Conservation (phyloP, 2,329 filamentous ascomycete genomes). For the Penicillium sp. region DNA sequence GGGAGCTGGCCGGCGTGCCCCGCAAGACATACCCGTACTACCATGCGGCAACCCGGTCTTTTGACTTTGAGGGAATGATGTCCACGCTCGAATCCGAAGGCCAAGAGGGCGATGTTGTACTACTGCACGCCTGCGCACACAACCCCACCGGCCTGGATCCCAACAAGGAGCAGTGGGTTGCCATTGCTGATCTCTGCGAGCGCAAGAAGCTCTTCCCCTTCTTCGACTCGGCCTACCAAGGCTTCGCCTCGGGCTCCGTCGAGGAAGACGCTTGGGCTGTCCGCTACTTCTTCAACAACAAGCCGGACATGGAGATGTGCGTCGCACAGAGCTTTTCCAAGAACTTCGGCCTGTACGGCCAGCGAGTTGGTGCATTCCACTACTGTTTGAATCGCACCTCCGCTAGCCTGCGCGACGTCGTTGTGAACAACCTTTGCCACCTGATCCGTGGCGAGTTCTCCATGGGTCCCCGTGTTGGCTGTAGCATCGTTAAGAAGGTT, state of each 20-base stretch:
- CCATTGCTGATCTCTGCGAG: conserved; percentile 75
- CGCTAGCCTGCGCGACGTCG: conserved; percentile 30
- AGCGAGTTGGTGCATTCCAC: conserved; percentile 94
- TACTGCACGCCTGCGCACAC: conserved; percentile 93
- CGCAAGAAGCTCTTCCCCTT: conserved; percentile 89
- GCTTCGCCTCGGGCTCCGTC: conserved; percentile 88
- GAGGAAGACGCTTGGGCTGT: conserved; percentile 83
- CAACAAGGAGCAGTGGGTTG: conserved; percentile 86
- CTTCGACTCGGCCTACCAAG: conserved; percentile 97
- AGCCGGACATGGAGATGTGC: conserved; percentile 65
- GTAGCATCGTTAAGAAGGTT: conserved; percentile 76
- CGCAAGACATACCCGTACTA: conserved; percentile 91
- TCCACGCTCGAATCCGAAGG: conserved; percentile 83
- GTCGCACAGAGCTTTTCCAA: conserved; percentile 62
- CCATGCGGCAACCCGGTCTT: conserved; percentile 56
- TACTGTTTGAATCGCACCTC: conserved; percentile 37
- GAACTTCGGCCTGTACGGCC: conserved; percentile 81
- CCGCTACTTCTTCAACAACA: conserved; percentile 82
- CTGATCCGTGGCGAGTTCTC: conserved; percentile 43
- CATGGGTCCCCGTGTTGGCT: conserved; percentile 75
- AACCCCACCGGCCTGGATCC: conserved; percentile 97
- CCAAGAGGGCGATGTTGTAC: conserved; percentile 75
- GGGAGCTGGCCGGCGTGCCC: conserved; percentile 69
- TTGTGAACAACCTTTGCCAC: conserved; percentile 42
- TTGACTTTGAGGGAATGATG: conserved; percentile 60